Conservation (phyloP, 1,284 basidiomycete species). For the Sphaerobolus stellatus region DNA sequence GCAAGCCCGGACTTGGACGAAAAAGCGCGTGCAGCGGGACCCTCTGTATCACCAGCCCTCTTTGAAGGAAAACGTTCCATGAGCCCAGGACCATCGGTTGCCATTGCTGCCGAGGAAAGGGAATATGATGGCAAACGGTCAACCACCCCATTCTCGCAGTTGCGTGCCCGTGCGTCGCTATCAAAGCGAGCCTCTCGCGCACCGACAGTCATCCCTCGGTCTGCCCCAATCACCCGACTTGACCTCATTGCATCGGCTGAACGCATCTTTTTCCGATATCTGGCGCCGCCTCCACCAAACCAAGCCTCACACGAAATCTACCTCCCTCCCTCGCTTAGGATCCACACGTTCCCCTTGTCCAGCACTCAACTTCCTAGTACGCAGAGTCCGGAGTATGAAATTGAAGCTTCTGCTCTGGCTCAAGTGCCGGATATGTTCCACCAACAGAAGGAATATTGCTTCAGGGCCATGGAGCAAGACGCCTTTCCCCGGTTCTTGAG, state of each 20-base stretch:
- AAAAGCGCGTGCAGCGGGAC: slow-evolving; percentile 42
- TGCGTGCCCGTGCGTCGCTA: slow-evolving; percentile 42
- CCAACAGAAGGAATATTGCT: slow-evolving; percentile 95
- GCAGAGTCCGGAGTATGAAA: slow-evolving; percentile 43
- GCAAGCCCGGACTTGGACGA: slow-evolving; percentile 72
- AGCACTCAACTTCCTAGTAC: slow-evolving; percentile 69
- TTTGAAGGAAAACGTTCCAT: slow-evolving; percentile 49
- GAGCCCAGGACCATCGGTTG: slow-evolving; percentile 44
- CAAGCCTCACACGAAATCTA: slow-evolving; percentile 85
- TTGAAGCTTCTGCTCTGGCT: slow-evolving; percentile 76
- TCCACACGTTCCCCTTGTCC: slow-evolving; percentile 75
- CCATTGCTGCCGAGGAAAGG: slow-evolving; percentile 44
- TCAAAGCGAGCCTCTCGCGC: slow-evolving; percentile 75
- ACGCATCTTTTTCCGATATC: slow-evolving; percentile 92
- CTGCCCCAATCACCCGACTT: slow-evolving; percentile 83
- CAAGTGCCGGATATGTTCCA: slow-evolving; percentile 97
- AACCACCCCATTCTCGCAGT: slow-evolving; percentile 61
- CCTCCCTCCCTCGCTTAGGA: slow-evolving; percentile 82
- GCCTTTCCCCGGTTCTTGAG: slow-evolving; percentile 96
- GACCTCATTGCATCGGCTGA: slow-evolving; percentile 93
- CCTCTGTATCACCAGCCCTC: slow-evolving; percentile 8
- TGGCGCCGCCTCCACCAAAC: slow-evolving; percentile 59
- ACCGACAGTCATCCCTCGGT: slow-evolving; percentile 86
- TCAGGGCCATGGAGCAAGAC: slow-evolving; percentile 95
- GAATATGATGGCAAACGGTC: slow-evolving; percentile 51